These are phyloP conservation scores for Calonectria crousiana DNA, from an alignment of 2,329 filamentous ascomycete genomes.

Conservation along the genomic window DNA sequence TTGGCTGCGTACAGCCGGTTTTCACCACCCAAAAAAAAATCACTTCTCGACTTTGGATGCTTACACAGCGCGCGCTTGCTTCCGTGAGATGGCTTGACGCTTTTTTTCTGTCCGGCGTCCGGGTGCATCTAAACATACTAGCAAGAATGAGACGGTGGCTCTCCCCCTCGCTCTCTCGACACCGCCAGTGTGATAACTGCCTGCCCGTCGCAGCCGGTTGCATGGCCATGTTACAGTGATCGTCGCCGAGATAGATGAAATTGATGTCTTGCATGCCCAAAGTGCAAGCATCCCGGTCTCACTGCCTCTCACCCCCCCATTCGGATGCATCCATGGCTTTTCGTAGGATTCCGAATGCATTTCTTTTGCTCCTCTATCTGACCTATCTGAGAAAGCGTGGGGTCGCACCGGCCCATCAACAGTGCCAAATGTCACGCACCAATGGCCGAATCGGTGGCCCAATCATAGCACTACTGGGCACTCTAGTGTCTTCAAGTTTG, in stretches of 20 bases:
- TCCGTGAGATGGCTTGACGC: neutral
- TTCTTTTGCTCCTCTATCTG: conserved; percentile 5
- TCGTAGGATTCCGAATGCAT: conserved; percentile 17
- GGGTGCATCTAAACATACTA: conserved; percentile 4
- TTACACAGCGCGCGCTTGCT: neutral
- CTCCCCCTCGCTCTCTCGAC: neutral
- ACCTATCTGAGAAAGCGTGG: conserved; percentile 1
- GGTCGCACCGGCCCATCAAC: conserved; percentile 15
- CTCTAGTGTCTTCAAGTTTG: conserved; percentile 23
- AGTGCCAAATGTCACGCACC: conserved; percentile 17
- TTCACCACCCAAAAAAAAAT: neutral
- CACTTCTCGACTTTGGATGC: neutral
- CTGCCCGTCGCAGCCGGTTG: neutral
- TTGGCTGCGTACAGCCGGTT: neutral
- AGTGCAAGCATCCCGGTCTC: conserved; percentile 12
- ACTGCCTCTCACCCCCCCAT: neutral
- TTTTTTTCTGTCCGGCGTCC: neutral
- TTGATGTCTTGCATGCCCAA: conserved; percentile 10
- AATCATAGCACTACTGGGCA: conserved; percentile 37
- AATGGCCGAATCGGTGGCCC: conserved; percentile 22
- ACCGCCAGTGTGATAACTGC: neutral
- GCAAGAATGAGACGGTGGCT: neutral
- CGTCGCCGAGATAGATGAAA: conserved; percentile 15
- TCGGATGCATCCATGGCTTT: conserved; percentile 11
- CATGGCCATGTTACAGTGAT: conserved; percentile 4